Percentiles rank a stretch among this genome's conserved stretches.
Evolutionary conservation across 352 stramenopile genomes (phyloP).

Genomic region (Pythium rhizo-oryzae): DNA sequence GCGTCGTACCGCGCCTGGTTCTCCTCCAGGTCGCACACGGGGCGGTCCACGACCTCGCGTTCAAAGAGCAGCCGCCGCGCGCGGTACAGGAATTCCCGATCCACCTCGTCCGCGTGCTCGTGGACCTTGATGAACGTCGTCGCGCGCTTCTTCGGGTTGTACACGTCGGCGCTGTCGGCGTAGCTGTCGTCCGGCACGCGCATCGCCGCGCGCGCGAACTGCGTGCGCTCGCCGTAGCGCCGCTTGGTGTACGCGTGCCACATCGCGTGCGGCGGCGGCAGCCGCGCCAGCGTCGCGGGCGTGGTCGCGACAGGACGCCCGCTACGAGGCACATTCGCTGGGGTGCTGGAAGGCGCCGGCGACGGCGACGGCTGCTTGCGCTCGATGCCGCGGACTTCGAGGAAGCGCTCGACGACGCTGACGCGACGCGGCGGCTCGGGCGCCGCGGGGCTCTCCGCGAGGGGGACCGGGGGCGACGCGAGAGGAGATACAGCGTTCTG

Average conservation of each 20-base stretch:
- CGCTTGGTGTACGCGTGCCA: conserved; percentile 54
- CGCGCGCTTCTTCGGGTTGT: conserved; percentile 47
- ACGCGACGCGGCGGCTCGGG: background rate
- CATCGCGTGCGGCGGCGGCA: conserved; percentile 18
- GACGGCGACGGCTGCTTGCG: background rate
- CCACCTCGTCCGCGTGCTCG: conserved; percentile 42
- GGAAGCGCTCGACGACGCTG: conserved; percentile 19
- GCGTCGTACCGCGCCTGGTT: conserved; percentile 48
- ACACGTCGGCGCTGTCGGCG: conserved; percentile 48
- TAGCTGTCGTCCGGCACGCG: conserved; percentile 40
- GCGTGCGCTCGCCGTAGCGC: conserved; percentile 33
- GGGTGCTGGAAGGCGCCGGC: no score
- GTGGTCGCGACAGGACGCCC: background rate
- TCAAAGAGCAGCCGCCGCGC: conserved; percentile 52
- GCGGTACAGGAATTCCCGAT: conserved; percentile 37
- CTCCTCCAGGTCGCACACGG: conserved; percentile 48
- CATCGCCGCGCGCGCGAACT: conserved; percentile 37
- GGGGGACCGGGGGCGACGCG: background rate
- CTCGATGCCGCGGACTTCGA: conserved; percentile 21
- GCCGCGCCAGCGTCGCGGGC: background rate
- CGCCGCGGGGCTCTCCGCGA: no score
- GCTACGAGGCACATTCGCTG: no score
- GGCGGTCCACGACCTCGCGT: conserved; percentile 51
- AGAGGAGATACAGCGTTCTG: background rate
- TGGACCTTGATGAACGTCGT: conserved; percentile 50